These are phyloP conservation scores for Scheffersomyces spartinae DNA, from an alignment of 805 yeast species.

Conservation along the genomic window DNA sequence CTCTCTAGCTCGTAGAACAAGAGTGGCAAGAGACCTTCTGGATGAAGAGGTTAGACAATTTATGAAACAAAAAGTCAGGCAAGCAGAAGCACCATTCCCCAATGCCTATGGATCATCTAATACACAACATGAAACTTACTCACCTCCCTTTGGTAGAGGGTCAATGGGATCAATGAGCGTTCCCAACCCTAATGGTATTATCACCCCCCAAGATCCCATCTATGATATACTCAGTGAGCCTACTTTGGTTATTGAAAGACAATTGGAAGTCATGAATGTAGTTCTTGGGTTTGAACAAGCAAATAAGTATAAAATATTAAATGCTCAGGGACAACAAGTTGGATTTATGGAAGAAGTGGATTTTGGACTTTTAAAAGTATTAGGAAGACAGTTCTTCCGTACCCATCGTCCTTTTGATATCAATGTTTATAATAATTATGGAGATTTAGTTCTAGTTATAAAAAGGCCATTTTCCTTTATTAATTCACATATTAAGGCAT, in stretches of 20 bases:
- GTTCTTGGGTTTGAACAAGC: conserved; percentile 88
- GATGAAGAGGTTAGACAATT: conserved; percentile 21
- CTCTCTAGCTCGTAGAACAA: too few relatives aligned
- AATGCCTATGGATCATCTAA: too few relatives aligned
- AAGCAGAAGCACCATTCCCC: conserved; percentile 6
- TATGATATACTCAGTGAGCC: conserved; percentile 63
- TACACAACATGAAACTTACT: too few relatives aligned
- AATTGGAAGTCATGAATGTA: conserved; percentile 79
- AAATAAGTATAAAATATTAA: conserved; percentile 64
- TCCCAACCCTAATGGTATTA: conserved; percentile 37
- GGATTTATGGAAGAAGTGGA: conserved; percentile 83
- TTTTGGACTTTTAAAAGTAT: conserved; percentile 48
- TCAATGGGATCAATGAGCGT: too few relatives aligned
- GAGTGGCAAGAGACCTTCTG: conserved; percentile 21
- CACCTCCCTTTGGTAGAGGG: too few relatives aligned
- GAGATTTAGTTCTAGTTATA: conserved; percentile 51
- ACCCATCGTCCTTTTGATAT: conserved; percentile 80
- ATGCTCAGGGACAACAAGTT: conserved; percentile 58
- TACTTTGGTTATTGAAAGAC: conserved; percentile 76
- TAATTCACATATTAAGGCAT: conserved; percentile 75
- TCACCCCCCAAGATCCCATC: conserved; percentile 47
- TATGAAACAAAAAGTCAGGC: conserved; percentile 4
- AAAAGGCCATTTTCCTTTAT: conserved; percentile 79
- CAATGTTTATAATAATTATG: conserved; percentile 56
- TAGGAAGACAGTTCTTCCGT: conserved; percentile 76